Evolutionary conservation across 106 monocot genomes (phyloP).

Genomic region (Platanthera guangdongensis): DNA sequence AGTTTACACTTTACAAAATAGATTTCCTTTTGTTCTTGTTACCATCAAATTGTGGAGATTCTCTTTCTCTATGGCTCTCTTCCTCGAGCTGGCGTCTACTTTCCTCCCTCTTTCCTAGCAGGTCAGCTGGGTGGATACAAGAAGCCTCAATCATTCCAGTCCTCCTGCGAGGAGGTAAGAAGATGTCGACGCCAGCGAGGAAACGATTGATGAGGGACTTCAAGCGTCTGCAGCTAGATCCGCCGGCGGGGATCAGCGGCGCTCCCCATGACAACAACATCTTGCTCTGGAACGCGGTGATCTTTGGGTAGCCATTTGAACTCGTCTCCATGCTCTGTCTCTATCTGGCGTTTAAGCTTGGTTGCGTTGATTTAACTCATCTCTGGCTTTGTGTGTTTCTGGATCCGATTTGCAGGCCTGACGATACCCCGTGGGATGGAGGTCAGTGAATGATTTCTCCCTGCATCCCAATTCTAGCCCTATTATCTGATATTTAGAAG

Average conservation of each 20-base stretch:
- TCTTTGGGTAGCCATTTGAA: constrained; percentile 45
- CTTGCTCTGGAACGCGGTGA: constrained; percentile 81
- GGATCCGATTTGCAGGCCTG: constrained; percentile 17
- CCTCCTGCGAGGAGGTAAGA: neutral
- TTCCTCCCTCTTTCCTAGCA: constrained; percentile 3
- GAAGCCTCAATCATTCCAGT: neutral
- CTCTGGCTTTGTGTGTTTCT: neutral
- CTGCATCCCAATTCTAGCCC: neutral
- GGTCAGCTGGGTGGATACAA: neutral
- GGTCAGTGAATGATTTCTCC: constrained; percentile 10
- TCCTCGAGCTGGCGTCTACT: neutral
- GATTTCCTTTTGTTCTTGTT: too few species aligned
- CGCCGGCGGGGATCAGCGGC: constrained; percentile 75
- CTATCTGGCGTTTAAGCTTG: neutral
- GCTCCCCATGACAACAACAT: constrained; percentile 80
- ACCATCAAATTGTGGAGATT: too few species aligned
- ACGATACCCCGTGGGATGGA: constrained; percentile 29
- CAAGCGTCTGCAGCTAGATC: constrained; percentile 71
- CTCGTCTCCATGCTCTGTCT: neutral
- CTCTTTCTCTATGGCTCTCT: neutral
- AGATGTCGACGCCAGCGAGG: constrained; percentile 74
- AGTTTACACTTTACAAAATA: too few species aligned
- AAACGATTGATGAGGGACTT: constrained; percentile 81
- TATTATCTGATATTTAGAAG: neutral
- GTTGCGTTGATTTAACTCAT: neutral